Evolutionary conservation across 176 grass and related monocot genomes (phyloP).

Genomic region (Cymbopogon citratus): DNA sequence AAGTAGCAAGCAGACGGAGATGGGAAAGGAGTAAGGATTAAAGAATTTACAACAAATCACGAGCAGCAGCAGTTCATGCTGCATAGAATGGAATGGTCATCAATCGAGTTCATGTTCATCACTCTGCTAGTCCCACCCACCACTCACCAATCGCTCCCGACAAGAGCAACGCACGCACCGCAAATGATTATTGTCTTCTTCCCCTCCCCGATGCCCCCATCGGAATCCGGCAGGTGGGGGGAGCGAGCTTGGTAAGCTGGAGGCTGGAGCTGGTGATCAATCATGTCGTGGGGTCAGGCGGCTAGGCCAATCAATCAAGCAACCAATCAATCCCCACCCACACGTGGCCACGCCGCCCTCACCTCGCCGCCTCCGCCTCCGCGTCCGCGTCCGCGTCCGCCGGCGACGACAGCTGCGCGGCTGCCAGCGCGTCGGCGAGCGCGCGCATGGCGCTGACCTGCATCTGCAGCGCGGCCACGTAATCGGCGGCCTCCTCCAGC

Average conservation of each 20-base stretch:
- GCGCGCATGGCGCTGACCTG: slow-evolving; percentile 88
- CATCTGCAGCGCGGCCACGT: slow-evolving; percentile 92
- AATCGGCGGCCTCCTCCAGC: slow-evolving; percentile 89
- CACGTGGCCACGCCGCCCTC: slow-evolving; percentile 15
- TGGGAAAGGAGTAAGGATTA: not conserved
- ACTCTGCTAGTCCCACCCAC: not conserved
- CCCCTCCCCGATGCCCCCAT: not conserved
- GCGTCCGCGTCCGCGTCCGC: not conserved
- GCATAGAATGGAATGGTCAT: not conserved
- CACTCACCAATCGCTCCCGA: not conserved
- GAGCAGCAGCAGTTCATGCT: not conserved
- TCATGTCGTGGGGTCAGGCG: not conserved
- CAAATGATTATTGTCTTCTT: not conserved
- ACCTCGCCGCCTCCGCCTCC: slow-evolving; percentile 36
- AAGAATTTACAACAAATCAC: not conserved
- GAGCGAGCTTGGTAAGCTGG: not conserved
- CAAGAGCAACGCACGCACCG: not conserved
- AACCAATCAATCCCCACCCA: not conserved
- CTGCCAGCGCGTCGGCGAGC: slow-evolving; percentile 70
- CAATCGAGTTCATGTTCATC: not conserved
- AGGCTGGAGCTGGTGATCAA: not conserved
- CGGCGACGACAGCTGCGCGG: slow-evolving; percentile 40
- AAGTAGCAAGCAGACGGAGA: not conserved
- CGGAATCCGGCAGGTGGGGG: not conserved
- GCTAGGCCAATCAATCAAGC: not conserved